phyloP scores from a whole-genome alignment of 2,329 filamentous ascomycete genomes.

The Cytospora piceae region DNA sequence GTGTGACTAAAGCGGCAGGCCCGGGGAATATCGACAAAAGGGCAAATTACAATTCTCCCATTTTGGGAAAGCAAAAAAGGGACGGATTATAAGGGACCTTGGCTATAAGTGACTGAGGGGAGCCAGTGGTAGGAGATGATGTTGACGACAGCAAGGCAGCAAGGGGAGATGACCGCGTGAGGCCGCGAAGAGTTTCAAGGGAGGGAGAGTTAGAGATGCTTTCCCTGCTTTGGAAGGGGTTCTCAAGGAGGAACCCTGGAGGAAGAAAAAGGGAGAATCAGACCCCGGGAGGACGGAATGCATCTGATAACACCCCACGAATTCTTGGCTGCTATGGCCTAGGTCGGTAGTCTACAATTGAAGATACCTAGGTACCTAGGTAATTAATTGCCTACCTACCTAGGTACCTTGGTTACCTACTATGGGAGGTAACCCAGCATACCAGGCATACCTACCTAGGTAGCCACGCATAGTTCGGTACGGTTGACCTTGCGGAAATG shows the following conservation, averaged over 20 bases:
- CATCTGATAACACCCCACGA: too few relatives aligned
- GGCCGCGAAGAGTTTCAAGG: not conserved
- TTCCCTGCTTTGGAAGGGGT: too few relatives aligned
- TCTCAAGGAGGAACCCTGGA: too few relatives aligned
- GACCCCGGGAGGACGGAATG: too few relatives aligned
- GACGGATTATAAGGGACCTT: slow-evolving; percentile 6
- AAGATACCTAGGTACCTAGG: too few relatives aligned
- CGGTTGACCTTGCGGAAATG: too few relatives aligned
- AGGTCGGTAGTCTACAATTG: too few relatives aligned
- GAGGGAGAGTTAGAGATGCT: not conserved
- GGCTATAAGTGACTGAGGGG: not conserved
- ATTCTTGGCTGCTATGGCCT: too few relatives aligned
- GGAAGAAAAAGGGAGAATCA: too few relatives aligned
- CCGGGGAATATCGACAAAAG: slow-evolving; percentile 9
- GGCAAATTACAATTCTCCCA: slow-evolving; percentile 24
- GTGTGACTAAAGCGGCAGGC: slow-evolving; percentile 24
- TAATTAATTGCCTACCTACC: too few relatives aligned
- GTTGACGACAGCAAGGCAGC: not conserved
- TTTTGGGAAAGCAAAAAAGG: slow-evolving; percentile 14
- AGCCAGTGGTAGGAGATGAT: not conserved
- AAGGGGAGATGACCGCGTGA: not conserved
- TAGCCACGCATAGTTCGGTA: not conserved
- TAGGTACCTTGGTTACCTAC: too few relatives aligned
- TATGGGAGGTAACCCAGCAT: not conserved
- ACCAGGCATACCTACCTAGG: not conserved